Conservation (phyloP, 352 stramenopile species). For the Discostella stelligera region DNA sequence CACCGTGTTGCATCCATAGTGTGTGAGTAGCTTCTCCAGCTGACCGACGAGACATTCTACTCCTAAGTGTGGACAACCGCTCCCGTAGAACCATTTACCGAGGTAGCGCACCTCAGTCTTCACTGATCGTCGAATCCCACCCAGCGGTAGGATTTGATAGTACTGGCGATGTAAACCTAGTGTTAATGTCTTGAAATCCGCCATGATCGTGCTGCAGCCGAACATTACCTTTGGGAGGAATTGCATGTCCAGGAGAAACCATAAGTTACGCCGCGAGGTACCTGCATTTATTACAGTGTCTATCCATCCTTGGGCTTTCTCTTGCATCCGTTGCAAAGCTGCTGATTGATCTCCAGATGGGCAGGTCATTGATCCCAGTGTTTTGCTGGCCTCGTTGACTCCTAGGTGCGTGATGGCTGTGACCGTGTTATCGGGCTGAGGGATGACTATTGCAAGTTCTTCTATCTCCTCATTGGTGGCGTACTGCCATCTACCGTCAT, state of each 20-base stretch:
- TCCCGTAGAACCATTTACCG: slow-evolving; percentile 19
- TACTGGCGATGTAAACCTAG: not conserved
- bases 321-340: not conserved
- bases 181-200: not conserved
- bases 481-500: not conserved
- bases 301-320: not conserved
- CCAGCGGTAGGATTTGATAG: slow-evolving; percentile 16
- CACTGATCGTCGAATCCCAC: slow-evolving; percentile 8
- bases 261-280: not conserved
- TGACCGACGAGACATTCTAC: slow-evolving; percentile 9
- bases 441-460: not conserved
- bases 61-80: slow-evolving; percentile 10
- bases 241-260: slow-evolving; percentile 9
- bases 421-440: not conserved
- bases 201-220: slow-evolving; percentile 7
- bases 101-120: not conserved
- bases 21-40: slow-evolving; percentile 24
- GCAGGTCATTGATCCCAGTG: not conserved
- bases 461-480: not conserved
- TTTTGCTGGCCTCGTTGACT: not conserved
- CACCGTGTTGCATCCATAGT: slow-evolving; percentile 16
- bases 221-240: slow-evolving; percentile 27
- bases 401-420: not conserved
- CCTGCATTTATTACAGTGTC: not conserved
- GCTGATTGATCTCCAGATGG: not conserved